These are phyloP conservation scores for Kazachstania kunashirensis DNA, from an alignment of 805 yeast genomes.

Conservation along the genomic window DNA sequence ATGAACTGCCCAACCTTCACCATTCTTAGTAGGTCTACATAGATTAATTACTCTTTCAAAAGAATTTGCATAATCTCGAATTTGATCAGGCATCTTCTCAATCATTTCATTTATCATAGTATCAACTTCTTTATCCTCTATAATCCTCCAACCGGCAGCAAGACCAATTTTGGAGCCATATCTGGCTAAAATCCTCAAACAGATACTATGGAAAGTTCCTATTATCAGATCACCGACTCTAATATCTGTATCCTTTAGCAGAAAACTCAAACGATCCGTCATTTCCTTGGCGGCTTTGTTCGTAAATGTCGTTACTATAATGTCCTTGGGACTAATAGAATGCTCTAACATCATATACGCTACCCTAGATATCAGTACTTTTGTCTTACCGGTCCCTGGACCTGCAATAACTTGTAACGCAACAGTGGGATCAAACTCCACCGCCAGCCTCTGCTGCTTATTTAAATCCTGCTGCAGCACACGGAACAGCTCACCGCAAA, in stretches of 20 bases:
- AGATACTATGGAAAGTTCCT: slow-evolving; percentile 88
- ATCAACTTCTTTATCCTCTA: slow-evolving; percentile 54
- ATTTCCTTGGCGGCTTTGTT: slow-evolving; percentile 87
- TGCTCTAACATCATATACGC: slow-evolving; percentile 51
- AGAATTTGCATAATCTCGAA: slow-evolving; percentile 26
- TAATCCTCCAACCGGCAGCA: slow-evolving; percentile 39
- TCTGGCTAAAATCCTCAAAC: slow-evolving; percentile 47
- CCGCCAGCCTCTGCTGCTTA: slow-evolving; percentile 38
- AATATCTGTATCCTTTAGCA: slow-evolving; percentile 27
- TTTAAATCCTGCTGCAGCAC: slow-evolving; percentile 26
- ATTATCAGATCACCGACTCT: slow-evolving; percentile 43
- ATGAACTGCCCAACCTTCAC: slow-evolving; percentile 33
- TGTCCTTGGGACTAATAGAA: slow-evolving; percentile 45
- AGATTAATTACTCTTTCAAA: slow-evolving; percentile 23
- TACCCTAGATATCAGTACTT: slow-evolving; percentile 70
- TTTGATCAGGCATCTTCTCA: slow-evolving; percentile 25
- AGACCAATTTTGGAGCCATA: slow-evolving; percentile 45
- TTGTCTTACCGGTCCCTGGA: slow-evolving; percentile 73
- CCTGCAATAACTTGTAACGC: slow-evolving; percentile 51
- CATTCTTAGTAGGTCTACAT: slow-evolving; percentile 14
- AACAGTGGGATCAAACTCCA: slow-evolving; percentile 31
- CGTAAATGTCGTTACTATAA: slow-evolving; percentile 87
- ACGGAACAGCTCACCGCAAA: neutral
- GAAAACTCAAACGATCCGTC: slow-evolving; percentile 45
- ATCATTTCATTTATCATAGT: slow-evolving; percentile 30